These are phyloP conservation scores for Sarocladium brachiariae DNA, from an alignment of 2,329 filamentous ascomycete species.

Conservation along the genomic window DNA sequence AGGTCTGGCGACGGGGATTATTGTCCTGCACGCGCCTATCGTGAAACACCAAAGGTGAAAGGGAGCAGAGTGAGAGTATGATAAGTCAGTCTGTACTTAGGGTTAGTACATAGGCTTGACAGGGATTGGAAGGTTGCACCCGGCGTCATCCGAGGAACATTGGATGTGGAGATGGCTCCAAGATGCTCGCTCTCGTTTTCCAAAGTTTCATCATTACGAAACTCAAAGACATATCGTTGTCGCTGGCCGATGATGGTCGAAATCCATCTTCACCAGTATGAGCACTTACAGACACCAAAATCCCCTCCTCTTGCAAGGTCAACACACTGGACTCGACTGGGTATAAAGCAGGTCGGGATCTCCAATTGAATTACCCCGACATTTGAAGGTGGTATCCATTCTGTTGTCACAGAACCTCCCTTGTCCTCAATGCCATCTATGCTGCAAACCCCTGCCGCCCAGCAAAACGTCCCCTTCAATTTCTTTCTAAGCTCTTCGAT, in stretches of 20 bases:
- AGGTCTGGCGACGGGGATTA: no score
- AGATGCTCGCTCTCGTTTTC: not conserved
- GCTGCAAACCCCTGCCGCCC: not conserved
- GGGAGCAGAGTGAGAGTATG: no score
- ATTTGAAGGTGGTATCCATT: no score
- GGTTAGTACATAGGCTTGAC: not conserved
- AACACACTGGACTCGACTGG: no score
- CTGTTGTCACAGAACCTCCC: not conserved
- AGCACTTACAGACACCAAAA: no score
- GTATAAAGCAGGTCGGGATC: not conserved
- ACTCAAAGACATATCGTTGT: not conserved
- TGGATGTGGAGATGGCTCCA: not conserved
- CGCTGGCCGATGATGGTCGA: no score
- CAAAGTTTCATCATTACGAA: no score
- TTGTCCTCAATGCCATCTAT: not conserved
- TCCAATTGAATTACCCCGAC: not conserved
- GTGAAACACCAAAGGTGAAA: not conserved
- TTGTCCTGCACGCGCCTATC: not conserved
- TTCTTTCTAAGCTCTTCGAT: not conserved
- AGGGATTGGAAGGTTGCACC: not conserved
- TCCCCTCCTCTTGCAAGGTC: no score
- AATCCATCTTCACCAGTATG: no score
- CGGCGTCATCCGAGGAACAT: not conserved
- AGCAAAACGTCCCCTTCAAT: not conserved
- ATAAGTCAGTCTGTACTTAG: no score